Evolutionary conservation across 1,139 yeast species (phyloP), one percentile per base, ranked within the genome.

Genomic region (Tardiomyces depauwii): DNA sequence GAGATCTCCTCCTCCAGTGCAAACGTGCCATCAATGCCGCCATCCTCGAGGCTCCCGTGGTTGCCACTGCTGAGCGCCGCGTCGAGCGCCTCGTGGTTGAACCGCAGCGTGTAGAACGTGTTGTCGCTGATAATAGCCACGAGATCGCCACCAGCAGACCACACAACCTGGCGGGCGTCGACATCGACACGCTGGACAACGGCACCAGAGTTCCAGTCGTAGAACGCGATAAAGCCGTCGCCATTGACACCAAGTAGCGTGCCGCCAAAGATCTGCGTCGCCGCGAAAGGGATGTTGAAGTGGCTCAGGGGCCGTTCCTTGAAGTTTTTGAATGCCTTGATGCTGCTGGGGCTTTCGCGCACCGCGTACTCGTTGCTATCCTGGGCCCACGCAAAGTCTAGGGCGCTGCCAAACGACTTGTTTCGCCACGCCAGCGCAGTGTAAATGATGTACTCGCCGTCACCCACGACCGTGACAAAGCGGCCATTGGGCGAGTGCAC

Each of bases 401-500:
- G 70, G 14, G 95, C 96, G 49, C 79, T 76, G 53, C 97, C 98
- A 64, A 86, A 91, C 44, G 89, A 77, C 68, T 88, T 91, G 56
- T 93, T 88, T 70, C 98, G 80, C 98, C 98, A 91, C 1, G 97
- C 97, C 59, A 93, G 76, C 1, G 98, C 93, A 7, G 97, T 88
- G 69, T 91, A 93, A 48, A 93, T 82, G 58, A 91, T 87, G 64
- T 87, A 91, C 67, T 91, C 98, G 50, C 96, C 97, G 68, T 93
- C 98, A 61, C 99, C 99, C 48, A 93, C 84, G 43, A 91, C 96
- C 23, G 97, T 84, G 39, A 89, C 97, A 63, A 85, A 91, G 66
- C 96, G 80, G 50, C 99, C 99, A 62, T 93, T 91, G 51, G 97
- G 97, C 39, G 97, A 89, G 66, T 91, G 98, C 43, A 75, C 71